phyloP scores from a whole-genome alignment of 2,329 filamentous ascomycete species.

The Fusarium sulawesiense region DNA sequence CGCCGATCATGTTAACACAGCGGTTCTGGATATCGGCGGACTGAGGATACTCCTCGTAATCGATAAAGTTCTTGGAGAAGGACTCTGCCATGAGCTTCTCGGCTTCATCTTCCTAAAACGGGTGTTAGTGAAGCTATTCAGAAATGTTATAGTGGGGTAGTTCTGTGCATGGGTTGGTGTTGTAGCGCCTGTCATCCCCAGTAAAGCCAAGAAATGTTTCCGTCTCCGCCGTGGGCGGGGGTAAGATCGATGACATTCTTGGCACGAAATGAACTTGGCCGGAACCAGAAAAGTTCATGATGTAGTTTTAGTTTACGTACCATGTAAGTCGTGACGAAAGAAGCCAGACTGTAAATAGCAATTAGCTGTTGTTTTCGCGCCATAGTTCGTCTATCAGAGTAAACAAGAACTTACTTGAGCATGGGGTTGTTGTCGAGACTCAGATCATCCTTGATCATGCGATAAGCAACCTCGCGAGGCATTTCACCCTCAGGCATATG shows the following conservation, averaged over 20 bases:
- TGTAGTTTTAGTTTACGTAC: constrained; percentile 57
- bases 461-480: constrained; percentile 92
- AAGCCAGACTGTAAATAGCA: constrained; percentile 73
- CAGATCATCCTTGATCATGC: constrained; percentile 95
- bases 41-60: constrained; percentile 87
- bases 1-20: constrained; percentile 90
- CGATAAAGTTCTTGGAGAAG: constrained; percentile 95
- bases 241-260: constrained; percentile 9
- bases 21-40: constrained; percentile 90
- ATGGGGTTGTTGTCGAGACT: constrained; percentile 92
- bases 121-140: constrained; percentile 36
- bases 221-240: constrained; percentile 9
- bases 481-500: constrained; percentile 93
- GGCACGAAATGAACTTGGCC: constrained; percentile 22
- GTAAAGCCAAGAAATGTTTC: constrained; percentile 32
- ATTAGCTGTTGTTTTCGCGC: constrained; percentile 7
- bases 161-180: neutral
- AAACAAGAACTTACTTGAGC: constrained; percentile 70
- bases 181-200: constrained; percentile 3
- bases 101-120: constrained; percentile 82
- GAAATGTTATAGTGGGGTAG: constrained; percentile 11
- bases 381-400: neutral
- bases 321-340: constrained; percentile 97
- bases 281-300: constrained; percentile 9
- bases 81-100: constrained; percentile 95